Percentiles rank a stretch among this genome's conserved stretches.
Evolutionary conservation across 164 flowering plant genomes (phyloP).

Genomic region (Vitis vinifera): DNA sequence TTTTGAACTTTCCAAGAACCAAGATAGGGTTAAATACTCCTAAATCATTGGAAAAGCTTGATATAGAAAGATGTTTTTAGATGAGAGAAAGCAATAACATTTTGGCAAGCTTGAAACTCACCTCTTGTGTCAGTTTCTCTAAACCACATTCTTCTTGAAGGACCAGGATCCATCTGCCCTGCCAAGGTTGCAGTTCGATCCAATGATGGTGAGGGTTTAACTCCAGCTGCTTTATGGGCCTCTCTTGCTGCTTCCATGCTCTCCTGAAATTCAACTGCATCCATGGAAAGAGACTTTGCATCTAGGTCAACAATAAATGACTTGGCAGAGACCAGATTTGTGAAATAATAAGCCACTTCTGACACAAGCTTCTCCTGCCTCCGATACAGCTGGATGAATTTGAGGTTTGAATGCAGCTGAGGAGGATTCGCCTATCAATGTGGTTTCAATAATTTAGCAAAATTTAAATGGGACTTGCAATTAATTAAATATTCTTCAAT

Average conservation of each 20-base stretch:
- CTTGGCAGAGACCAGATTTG: conserved; percentile 49
- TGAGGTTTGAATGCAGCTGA: conserved; percentile 55
- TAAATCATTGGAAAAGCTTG: too few relatives aligned
- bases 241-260: conserved; percentile 42
- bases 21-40: not conserved
- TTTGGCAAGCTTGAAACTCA: conserved; percentile 12
- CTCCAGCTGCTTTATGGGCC: conserved; percentile 4
- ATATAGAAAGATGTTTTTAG: too few relatives aligned
- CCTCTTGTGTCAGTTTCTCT: conserved; percentile 16
- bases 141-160: conserved; percentile 12
- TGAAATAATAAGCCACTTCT: conserved; percentile 52
- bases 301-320: conserved; percentile 40
- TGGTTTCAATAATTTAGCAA: not conserved
- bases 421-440: conserved; percentile 54
- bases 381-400: conserved; percentile 46
- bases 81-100: too few relatives aligned
- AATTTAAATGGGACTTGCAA: too few relatives aligned
- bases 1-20: not conserved
- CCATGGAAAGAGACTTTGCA: conserved; percentile 52
- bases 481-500: too few relatives aligned
- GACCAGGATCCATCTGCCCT: conserved; percentile 9
- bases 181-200: conserved; percentile 6
- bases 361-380: conserved; percentile 45
- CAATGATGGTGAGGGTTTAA: not conserved
- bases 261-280: conserved; percentile 44